Conservation (phyloP, 345 rosid genomes). For the Cardiospermum halicacabum region DNA sequence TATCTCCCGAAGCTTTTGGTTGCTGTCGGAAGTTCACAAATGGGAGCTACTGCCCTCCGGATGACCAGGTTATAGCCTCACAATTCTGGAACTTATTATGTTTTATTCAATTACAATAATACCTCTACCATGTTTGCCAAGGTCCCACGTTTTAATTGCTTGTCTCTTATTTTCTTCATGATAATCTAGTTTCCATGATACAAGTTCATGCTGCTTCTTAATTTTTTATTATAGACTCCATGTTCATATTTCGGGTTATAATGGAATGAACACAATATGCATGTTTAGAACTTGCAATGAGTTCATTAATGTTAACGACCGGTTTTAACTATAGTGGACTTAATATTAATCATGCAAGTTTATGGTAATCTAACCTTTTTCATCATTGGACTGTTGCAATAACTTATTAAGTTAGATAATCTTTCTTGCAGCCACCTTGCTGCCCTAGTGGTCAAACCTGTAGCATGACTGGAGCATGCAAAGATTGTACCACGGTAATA, state of each 20-base stretch:
- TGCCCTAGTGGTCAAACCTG: conserved; percentile 60
- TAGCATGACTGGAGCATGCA: conserved; percentile 65
- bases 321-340: neutral
- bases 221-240: neutral
- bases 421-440: conserved; percentile 77
- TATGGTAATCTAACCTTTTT: conserved; percentile 3
- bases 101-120: neutral
- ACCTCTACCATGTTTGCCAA: neutral
- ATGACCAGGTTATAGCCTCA: conserved; percentile 68
- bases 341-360: neutral
- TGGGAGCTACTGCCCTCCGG: conserved; percentile 90
- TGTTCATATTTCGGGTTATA: neutral
- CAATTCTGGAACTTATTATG: conserved; percentile 11
- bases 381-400: neutral
- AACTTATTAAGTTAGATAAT: conserved; percentile 8
- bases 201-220: neutral
- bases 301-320: neutral
- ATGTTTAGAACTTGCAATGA: neutral
- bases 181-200: conserved; percentile 3
- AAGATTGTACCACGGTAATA: conserved; percentile 96
- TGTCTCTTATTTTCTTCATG: neutral
- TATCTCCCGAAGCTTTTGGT: conserved; percentile 98
- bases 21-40: conserved; percentile 93
- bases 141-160: neutral
- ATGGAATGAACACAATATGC: neutral